Base-by-base conservation (phyloP, 306 rosid genomes). In the Sicyos edulis region DNA sequence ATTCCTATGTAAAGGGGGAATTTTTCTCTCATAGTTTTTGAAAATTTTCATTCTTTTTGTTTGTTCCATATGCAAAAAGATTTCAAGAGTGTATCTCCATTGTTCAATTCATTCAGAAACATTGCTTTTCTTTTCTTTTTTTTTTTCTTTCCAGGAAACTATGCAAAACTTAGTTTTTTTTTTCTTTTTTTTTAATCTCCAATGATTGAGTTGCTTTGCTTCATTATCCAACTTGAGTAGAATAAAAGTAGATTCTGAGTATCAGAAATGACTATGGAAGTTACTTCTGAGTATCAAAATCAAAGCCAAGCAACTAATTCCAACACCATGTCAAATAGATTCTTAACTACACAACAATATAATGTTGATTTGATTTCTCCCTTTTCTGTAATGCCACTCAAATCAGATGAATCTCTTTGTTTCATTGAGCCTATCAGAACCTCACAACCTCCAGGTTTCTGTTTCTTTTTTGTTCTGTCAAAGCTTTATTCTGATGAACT, bases 381-480 rank as follows among this genome's bases (percentile, higher is more conserved):
- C 34, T 49, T 91, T 53, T 49, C 91, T 34, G 95, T 85, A 0
- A 91, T 95, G 99, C 99, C 99, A 34, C 89, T 95, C 60, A 95
- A 87, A 59, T 91, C 89, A 2, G 97, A 95, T 72, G 99, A 95
- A 2, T 95, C 99, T 20, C 99, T 95, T 51, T 91, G 96, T 17
- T 81, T 95, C 68, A 86, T 91, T 89, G 96, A 95, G 80, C 92
- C 97, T 77, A 86, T 88, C 75, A 54, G 55, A 42, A 79, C 89
- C 82, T 89, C 92, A 75, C 96, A 87, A 77, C n/a, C 90, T 4
- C 89, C 82, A 88, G 96, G 97, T 90, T n/a, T n/a, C 53, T 49
- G 8, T 42, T 71, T 34, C 9, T 14, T 26, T 29, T 10, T 24
- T 4, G 42, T 51, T 45, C 40, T 47, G 56, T 21, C 50, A 13